Percentiles rank a stretch among this genome's conserved stretches.
Evolutionary conservation across 2,329 filamentous ascomycete genomes (phyloP).

Genomic region (Claviceps sp.): DNA sequence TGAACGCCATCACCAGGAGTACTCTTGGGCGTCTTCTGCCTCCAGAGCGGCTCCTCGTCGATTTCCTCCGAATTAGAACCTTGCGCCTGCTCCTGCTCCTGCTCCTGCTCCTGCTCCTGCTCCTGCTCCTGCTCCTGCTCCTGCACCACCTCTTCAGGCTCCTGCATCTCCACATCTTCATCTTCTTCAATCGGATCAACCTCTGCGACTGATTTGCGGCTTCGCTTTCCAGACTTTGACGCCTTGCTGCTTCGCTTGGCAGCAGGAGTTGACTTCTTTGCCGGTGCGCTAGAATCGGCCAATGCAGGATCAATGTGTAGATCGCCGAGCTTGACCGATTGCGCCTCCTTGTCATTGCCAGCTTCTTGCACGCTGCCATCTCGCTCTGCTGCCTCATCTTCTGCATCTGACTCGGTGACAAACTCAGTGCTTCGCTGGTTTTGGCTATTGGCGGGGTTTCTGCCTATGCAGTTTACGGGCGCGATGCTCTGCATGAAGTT

Average conservation of each 20-base stretch:
- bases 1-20: slow-evolving; percentile 8
- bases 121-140: slow-evolving; percentile 10
- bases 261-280: slow-evolving; percentile 14
- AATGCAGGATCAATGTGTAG: slow-evolving; percentile 21
- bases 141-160: slow-evolving; percentile 4
- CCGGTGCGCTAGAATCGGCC: slow-evolving; percentile 7
- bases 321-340: slow-evolving; percentile 11
- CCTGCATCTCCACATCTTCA: slow-evolving; percentile 4
- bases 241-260: slow-evolving; percentile 13
- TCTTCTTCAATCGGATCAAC: slow-evolving; percentile 22
- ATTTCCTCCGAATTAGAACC: slow-evolving; percentile 13
- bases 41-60: slow-evolving; percentile 14
- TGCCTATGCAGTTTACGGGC: not conserved
- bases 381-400: slow-evolving; percentile 8
- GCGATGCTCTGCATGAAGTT: slow-evolving; percentile 14
- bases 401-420: slow-evolving; percentile 17
- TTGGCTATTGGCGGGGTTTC: not conserved
- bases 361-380: slow-evolving; percentile 8
- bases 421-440: slow-evolving; percentile 15
- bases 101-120: slow-evolving; percentile 9
- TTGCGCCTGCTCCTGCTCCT: slow-evolving; percentile 7
- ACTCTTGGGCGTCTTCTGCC: slow-evolving; percentile 17
- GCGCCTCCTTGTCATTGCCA: not conserved
- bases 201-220: slow-evolving; percentile 12
- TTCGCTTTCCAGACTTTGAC: slow-evolving; percentile 11